These are phyloP conservation scores for Termitomyces sp. DNA, from an alignment of 768 basidiomycete genomes.

Conservation along the genomic window DNA sequence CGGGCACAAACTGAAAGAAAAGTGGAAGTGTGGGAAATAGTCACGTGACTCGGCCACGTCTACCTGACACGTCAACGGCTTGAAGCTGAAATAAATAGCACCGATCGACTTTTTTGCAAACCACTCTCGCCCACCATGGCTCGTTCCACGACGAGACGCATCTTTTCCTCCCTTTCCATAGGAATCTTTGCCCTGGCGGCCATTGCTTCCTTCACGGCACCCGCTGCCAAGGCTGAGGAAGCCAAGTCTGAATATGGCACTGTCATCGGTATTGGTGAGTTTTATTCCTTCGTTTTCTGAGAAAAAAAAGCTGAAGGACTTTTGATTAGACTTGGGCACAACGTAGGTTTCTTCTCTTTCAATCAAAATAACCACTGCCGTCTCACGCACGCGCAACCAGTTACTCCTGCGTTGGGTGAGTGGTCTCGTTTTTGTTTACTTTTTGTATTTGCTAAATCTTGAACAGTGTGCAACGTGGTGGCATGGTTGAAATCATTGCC, in stretches of 20 bases:
- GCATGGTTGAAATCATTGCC: conserved; percentile 85
- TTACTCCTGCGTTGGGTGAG: conserved; percentile 95
- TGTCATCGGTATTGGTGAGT: conserved; percentile 86
- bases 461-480: conserved; percentile 72
- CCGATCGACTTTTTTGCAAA: conserved; percentile 18
- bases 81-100: conserved; percentile 23
- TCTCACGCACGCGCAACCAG: conserved; percentile 34
- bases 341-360: conserved; percentile 42
- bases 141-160: conserved; percentile 48
- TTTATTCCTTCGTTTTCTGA: conserved; percentile 3
- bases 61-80: conserved; percentile 33
- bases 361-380: background rate
- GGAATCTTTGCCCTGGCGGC: conserved; percentile 61
- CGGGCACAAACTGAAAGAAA: background rate
- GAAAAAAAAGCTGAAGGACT: conserved; percentile 3
- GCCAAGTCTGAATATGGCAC: conserved; percentile 77
- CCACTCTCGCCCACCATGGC: conserved; percentile 31
- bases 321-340: conserved; percentile 76
- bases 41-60: conserved; percentile 36
- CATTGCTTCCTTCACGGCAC: conserved; percentile 65
- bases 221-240: conserved; percentile 60
- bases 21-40: background rate
- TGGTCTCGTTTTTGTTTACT: conserved; percentile 4
- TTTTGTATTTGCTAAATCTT: background rate
- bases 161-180: conserved; percentile 56